phyloP scores from a whole-genome alignment of 2,329 filamentous ascomycete species.

The Ploettnerulaceae sp. region DNA sequence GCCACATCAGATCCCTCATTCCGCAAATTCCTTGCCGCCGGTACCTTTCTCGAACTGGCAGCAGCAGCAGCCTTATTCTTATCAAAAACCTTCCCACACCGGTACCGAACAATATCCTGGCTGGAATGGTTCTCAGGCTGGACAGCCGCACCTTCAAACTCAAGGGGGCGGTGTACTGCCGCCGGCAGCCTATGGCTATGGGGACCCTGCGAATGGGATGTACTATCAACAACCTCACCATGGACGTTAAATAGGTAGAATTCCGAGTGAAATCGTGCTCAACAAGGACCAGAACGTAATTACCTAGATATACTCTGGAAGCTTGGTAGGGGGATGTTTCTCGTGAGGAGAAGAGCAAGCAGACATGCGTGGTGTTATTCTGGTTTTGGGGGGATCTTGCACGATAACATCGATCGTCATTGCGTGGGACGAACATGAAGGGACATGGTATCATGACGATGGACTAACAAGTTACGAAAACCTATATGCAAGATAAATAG shows the following conservation, averaged over 20 bases:
- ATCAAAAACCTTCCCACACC: slow-evolving; percentile 26
- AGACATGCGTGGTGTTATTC: too few relatives aligned
- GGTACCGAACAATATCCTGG: slow-evolving; percentile 25
- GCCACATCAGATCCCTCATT: slow-evolving; percentile 23
- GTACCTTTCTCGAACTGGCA: slow-evolving; percentile 28
- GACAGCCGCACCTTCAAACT: slow-evolving; percentile 12
- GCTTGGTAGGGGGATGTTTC: background rate
- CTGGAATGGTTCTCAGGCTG: slow-evolving; percentile 24
- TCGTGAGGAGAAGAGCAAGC: too few relatives aligned
- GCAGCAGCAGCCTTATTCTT: slow-evolving; percentile 27
- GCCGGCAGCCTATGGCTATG: slow-evolving; percentile 24
- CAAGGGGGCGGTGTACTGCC: slow-evolving; percentile 12
- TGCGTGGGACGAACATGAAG: too few relatives aligned
- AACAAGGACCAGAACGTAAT: background rate
- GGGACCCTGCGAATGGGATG: slow-evolving; percentile 22
- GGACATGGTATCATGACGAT: too few relatives aligned
- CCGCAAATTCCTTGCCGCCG: slow-evolving; percentile 22
- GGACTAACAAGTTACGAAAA: too few relatives aligned
- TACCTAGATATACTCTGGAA: background rate
- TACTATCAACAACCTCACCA: slow-evolving; percentile 29
- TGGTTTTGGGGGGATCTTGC: too few relatives aligned
- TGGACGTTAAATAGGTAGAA: slow-evolving; percentile 18
- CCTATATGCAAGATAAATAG: too few relatives aligned
- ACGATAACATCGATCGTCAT: too few relatives aligned
- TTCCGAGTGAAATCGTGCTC: background rate